Evolutionary conservation across 345 rosid genomes (phyloP), one percentile per base, ranked within the genome.

Genomic region (Abelmoschus esculentus): DNA sequence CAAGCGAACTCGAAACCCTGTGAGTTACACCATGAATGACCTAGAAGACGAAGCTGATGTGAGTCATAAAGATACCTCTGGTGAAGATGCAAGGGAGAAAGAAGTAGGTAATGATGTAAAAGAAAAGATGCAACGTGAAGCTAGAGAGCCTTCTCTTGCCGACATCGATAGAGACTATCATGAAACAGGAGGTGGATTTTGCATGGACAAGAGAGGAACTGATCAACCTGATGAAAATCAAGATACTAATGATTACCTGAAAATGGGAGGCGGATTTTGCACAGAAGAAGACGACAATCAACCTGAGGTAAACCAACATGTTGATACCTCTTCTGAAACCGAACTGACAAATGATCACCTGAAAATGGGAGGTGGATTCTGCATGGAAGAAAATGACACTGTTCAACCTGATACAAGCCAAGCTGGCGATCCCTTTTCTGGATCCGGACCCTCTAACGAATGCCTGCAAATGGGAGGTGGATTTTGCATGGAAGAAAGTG

Each of bases 241-340:
- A 57, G 64, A 59, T 56, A 74, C 78, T 13, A 66, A 74, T 64
- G 88, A 82, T 73, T 84, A 86, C 79, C 79, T 74, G 62, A 68
- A 58, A 74, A 65, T 72, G 5, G 98, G 96, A 67, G 93, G 93
- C 0, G 96, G 96, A 46, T 91, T 89, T 78, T 91, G 91, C 69
- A 44, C 42, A 34, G 85, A 80, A 77, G 96, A 34, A 18, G 86
- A 81, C 66, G 66, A 2, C 62, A 80, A 72, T 73, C 67, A 70
- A 31, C 70, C 67, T 56, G 73, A 46, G 59, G 67, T 14, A 53
- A 70, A 71, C 73, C 70, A 18, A 56, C 58, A 57, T 59, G 64
- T 18, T 26, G 80, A 76, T 75, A 62, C 72, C 55, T 67, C 67
- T 56, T 14, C 66, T 56, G 77, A 74, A 70, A 75, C 63, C 18